These are phyloP conservation scores for Mucor indicus DNA, from an alignment of 371 early-diverging fungal species.

Conservation along the genomic window DNA sequence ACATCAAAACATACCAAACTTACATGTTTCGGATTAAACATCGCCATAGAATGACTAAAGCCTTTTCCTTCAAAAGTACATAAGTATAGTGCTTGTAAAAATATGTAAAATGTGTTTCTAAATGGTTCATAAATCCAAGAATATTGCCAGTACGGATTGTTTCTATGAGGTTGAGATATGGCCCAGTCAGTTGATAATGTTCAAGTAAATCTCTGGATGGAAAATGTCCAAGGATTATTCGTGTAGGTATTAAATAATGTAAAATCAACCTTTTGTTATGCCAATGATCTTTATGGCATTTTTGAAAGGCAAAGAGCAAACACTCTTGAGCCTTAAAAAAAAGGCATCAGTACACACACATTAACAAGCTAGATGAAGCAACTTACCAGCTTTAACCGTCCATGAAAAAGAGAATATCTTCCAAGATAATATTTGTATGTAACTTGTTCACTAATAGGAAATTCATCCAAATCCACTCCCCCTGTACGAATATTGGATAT, in stretches of 20 bases:
- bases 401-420: slow-evolving; percentile 47
- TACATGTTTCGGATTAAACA: slow-evolving; percentile 35
- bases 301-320: slow-evolving; percentile 48
- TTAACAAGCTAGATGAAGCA: not conserved
- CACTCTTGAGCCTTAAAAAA: slow-evolving; percentile 33
- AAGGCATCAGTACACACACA: not conserved
- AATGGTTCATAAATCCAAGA: slow-evolving; percentile 19
- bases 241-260: slow-evolving; percentile 50
- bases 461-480: slow-evolving; percentile 33
- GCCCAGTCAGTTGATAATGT: slow-evolving; percentile 30
- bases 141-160: slow-evolving; percentile 31
- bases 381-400: slow-evolving; percentile 30
- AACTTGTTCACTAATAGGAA: slow-evolving; percentile 55
- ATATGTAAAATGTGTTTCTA: slow-evolving; percentile 29
- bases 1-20: not conserved
- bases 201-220: slow-evolving; percentile 32
- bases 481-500: slow-evolving; percentile 50
- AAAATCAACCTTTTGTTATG: slow-evolving; percentile 43
- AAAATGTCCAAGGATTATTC: slow-evolving; percentile 48
- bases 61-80: slow-evolving; percentile 33
- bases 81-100: slow-evolving; percentile 29
- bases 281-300: slow-evolving; percentile 28
- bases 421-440: slow-evolving; percentile 58
- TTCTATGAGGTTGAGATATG: slow-evolving; percentile 16
- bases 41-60: slow-evolving; percentile 39